Evolutionary conservation across 306 rosid genomes (phyloP).

Genomic region (Sindora glabra): DNA sequence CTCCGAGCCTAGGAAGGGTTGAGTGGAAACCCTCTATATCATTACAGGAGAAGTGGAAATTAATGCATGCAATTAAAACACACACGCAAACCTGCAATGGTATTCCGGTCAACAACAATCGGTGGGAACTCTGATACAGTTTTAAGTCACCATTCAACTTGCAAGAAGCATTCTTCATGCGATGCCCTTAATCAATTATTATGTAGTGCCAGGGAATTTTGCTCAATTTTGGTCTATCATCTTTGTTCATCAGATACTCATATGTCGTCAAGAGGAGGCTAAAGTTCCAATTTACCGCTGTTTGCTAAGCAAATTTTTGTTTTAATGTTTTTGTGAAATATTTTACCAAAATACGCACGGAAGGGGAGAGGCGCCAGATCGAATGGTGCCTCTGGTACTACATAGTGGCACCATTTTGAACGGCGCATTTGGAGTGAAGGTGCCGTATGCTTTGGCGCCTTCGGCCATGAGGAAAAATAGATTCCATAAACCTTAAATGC

Average conservation of each 20-base stretch:
- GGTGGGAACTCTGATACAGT: constrained; percentile 91
- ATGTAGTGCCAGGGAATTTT: constrained; percentile 95
- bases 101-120: constrained; percentile 97
- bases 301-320: too few relatives aligned
- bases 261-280: constrained; percentile 95
- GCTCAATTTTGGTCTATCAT: constrained; percentile 96
- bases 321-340: too few relatives aligned
- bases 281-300: constrained; percentile 83
- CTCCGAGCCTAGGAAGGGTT: constrained; percentile 1
- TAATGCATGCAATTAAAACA: background rate
- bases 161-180: constrained; percentile 99
- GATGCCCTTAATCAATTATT: constrained; percentile 98
- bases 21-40: background rate
- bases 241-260: constrained; percentile 98
- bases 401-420: too few relatives aligned
- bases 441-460: too few relatives aligned
- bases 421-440: too few relatives aligned
- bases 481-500: too few relatives aligned
- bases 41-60: background rate
- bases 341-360: too few relatives aligned
- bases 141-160: constrained; percentile 92
- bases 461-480: too few relatives aligned
- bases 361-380: too few relatives aligned
- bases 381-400: too few relatives aligned
- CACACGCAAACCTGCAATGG: constrained; percentile 68